Conservation (phyloP, 192 early-diverging fungal genomes). For the Coemansia sp. region DNA sequence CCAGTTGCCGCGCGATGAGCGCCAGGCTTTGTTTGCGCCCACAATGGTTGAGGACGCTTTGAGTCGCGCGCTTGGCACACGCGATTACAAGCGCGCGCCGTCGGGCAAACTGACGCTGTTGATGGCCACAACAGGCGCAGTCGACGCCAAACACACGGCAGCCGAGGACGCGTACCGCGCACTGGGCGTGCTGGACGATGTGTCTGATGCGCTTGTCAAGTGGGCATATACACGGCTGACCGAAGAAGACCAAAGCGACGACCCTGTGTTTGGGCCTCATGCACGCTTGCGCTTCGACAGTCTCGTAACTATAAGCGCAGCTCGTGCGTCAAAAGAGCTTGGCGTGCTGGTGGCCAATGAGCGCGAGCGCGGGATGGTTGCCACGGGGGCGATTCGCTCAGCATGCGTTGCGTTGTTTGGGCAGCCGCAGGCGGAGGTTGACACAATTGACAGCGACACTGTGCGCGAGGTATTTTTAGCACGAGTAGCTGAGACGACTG, state of each 20-base stretch:
- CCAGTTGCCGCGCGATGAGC: slow-evolving; percentile 27
- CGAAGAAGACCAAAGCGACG: slow-evolving; percentile 45
- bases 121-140: background rate
- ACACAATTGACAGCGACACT: slow-evolving; percentile 27
- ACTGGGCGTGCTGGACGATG: slow-evolving; percentile 53
- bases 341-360: slow-evolving; percentile 53
- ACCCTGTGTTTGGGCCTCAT: slow-evolving; percentile 15
- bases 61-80: slow-evolving; percentile 16
- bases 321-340: slow-evolving; percentile 40
- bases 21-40: background rate
- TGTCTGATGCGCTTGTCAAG: slow-evolving; percentile 47
- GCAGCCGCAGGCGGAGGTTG: slow-evolving; percentile 42
- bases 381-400: slow-evolving; percentile 29
- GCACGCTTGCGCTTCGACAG: slow-evolving; percentile 51
- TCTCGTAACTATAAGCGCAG: slow-evolving; percentile 39
- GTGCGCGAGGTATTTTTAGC: slow-evolving; percentile 38
- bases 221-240: slow-evolving; percentile 57
- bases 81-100: slow-evolving; percentile 9
- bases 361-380: slow-evolving; percentile 57
- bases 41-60: background rate
- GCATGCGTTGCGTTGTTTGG: slow-evolving; percentile 54
- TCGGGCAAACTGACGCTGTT: slow-evolving; percentile 2
- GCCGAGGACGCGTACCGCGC: slow-evolving; percentile 20
- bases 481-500: slow-evolving; percentile 18
- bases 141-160: background rate